Conservation (phyloP, 2,329 filamentous ascomycete genomes). For the Sporothrix luriei region DNA sequence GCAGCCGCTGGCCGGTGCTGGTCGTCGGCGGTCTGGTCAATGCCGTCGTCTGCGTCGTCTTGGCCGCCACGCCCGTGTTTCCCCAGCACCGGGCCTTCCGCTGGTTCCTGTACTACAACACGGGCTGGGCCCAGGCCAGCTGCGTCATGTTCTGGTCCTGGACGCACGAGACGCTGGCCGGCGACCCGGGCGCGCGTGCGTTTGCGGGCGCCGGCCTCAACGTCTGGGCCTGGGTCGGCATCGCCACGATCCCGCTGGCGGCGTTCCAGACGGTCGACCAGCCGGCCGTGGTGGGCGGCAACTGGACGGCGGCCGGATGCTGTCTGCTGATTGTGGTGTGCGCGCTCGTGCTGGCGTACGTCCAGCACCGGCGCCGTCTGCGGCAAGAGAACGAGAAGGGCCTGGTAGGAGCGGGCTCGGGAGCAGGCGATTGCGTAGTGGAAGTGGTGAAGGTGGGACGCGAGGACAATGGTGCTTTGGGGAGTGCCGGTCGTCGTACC, state of each 20-base stretch:
- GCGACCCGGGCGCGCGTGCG: conserved; percentile 30
- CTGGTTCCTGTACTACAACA: conserved; percentile 34
- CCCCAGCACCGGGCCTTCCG: conserved; percentile 28
- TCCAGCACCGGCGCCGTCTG: conserved; percentile 19
- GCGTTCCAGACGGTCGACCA: conserved; percentile 33
- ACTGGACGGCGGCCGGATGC: conserved; percentile 33
- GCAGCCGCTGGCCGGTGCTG: conserved; percentile 32
- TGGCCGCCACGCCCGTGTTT: conserved; percentile 32
- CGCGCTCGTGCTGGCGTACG: conserved; percentile 10
- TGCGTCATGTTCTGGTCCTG: conserved; percentile 35
- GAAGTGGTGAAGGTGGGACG: conserved; percentile 14
- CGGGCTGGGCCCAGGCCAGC: conserved; percentile 24
- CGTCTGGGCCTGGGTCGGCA: conserved; percentile 30
- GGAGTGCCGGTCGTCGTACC: background rate
- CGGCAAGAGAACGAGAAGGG: conserved; percentile 3
- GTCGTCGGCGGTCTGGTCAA: conserved; percentile 17
- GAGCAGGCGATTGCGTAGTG: conserved; percentile 13
- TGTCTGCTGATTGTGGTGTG: conserved; percentile 21
- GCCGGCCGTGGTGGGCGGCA: conserved; percentile 31
- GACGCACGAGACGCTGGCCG: conserved; percentile 32
- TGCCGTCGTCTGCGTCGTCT: conserved; percentile 23
- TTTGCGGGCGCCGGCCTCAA: conserved; percentile 32
- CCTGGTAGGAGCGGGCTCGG: background rate
- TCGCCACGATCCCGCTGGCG: conserved; percentile 32
- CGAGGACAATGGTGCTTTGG: background rate